These are phyloP conservation scores for Colletotrichum sansevieriae DNA, from an alignment of 2,329 filamentous ascomycete genomes.

Conservation along the genomic window DNA sequence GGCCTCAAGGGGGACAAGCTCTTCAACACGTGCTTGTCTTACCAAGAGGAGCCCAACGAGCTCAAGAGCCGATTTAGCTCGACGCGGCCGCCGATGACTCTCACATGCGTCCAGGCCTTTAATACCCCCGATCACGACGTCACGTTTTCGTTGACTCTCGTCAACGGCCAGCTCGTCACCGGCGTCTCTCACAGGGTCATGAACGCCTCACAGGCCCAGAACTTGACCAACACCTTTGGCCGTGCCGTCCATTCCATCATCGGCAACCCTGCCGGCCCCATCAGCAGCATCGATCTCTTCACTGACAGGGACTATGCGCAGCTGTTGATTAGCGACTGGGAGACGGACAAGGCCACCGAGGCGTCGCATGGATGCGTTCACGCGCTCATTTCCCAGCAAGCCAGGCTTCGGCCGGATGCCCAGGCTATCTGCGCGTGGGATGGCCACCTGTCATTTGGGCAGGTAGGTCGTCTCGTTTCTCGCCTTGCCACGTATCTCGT, in stretches of 20 bases:
- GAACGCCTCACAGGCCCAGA: slow-evolving; percentile 57
- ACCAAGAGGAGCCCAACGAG: slow-evolving; percentile 56
- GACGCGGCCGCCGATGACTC: slow-evolving; percentile 45
- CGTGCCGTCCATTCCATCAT: slow-evolving; percentile 63
- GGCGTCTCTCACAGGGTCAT: slow-evolving; percentile 61
- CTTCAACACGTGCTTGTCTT: slow-evolving; percentile 66
- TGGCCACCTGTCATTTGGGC: slow-evolving; percentile 57
- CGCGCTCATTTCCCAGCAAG: slow-evolving; percentile 58
- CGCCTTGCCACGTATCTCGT: slow-evolving; percentile 61
- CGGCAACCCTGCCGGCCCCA: slow-evolving; percentile 53
- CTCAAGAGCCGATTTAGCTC: slow-evolving; percentile 52
- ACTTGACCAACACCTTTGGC: slow-evolving; percentile 66
- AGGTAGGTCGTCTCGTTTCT: slow-evolving; percentile 54
- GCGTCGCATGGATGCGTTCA: slow-evolving; percentile 59
- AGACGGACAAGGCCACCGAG: slow-evolving; percentile 53
- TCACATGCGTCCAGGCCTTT: slow-evolving; percentile 54
- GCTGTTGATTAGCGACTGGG: slow-evolving; percentile 65
- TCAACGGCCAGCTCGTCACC: slow-evolving; percentile 55
- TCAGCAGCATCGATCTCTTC: slow-evolving; percentile 65
- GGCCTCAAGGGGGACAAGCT: slow-evolving; percentile 56
- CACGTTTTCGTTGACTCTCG: slow-evolving; percentile 59
- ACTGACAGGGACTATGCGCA: slow-evolving; percentile 68
- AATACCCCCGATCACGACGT: slow-evolving; percentile 63
- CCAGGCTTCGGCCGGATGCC: slow-evolving; percentile 53
- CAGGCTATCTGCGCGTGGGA: slow-evolving; percentile 61